Conservation (phyloP, 352 stramenopile genomes). For the Saprolegnia diclina region DNA sequence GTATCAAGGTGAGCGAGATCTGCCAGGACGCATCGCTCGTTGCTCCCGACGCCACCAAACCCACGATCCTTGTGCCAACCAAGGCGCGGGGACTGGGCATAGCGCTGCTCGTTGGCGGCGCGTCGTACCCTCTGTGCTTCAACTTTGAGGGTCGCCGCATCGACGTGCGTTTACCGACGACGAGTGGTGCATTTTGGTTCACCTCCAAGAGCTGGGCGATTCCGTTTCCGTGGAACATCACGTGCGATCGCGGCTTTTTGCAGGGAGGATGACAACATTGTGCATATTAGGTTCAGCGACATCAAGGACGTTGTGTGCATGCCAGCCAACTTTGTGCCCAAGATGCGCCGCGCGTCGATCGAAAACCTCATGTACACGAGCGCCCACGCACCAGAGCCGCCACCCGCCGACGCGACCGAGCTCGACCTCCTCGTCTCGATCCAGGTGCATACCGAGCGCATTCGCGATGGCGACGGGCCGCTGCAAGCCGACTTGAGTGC, state of each 20-base stretch:
- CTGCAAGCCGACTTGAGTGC: background rate
- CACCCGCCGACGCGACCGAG: background rate
- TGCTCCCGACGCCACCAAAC: background rate
- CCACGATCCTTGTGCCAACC: background rate
- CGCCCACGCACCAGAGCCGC: background rate
- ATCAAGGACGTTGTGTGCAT: constrained; percentile 18
- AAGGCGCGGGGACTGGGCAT: background rate
- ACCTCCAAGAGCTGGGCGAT: constrained; percentile 1
- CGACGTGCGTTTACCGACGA: background rate
- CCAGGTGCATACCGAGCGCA: background rate
- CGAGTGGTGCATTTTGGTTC: background rate
- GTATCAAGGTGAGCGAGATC: constrained; percentile 17
- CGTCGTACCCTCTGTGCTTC: constrained; percentile 5
- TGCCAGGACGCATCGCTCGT: constrained; percentile 12
- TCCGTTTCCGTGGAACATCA: constrained; percentile 20
- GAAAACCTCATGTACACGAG: background rate
- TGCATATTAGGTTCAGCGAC: constrained; percentile 1
- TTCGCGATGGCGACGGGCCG: background rate
- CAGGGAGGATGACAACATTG: background rate
- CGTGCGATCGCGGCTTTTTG: background rate
- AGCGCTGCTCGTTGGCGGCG: background rate
- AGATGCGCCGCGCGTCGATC: background rate
- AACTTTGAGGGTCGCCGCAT: constrained; percentile 10
- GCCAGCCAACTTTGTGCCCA: background rate
- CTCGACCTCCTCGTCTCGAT: background rate